phyloP scores from a whole-genome alignment of 768 basidiomycete species.

The Xerocomellus chrysenteron region DNA sequence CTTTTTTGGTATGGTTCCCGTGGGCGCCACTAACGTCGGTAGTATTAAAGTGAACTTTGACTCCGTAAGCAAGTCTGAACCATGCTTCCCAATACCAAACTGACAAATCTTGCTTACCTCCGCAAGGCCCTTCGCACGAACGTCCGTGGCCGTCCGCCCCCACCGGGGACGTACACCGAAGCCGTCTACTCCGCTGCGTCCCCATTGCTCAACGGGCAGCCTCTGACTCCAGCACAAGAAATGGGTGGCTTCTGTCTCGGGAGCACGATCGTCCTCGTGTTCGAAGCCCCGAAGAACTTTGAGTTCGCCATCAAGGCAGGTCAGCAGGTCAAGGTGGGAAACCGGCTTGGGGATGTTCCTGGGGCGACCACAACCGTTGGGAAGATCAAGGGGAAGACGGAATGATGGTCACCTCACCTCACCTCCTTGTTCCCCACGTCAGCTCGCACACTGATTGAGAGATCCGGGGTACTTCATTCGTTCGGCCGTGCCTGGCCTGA shows the following conservation, averaged over 20 bases:
- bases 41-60: conserved; percentile 97
- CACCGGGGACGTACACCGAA: conserved; percentile 86
- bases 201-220: conserved; percentile 81
- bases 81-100: background rate
- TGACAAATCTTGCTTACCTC: background rate
- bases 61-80: conserved; percentile 43
- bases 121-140: conserved; percentile 86
- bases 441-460: too few relatives aligned
- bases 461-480: background rate
- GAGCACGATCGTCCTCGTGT: conserved; percentile 94
- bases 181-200: conserved; percentile 89
- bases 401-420: conserved; percentile 11
- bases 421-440: background rate
- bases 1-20: conserved; percentile 96
- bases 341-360: conserved; percentile 65
- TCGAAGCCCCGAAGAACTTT: conserved; percentile 88
- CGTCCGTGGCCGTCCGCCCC: conserved; percentile 66
- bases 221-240: conserved; percentile 84
- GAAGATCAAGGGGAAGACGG: conserved; percentile 32
- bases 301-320: conserved; percentile 75
- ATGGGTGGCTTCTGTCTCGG: conserved; percentile 97
- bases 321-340: conserved; percentile 84
- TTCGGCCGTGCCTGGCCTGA: background rate
- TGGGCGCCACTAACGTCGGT: conserved; percentile 98
- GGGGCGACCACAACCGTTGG: conserved; percentile 24